Base-by-base conservation (phyloP, 495 filamentous ascomycete species). In the Beverwykella pulmonaria region DNA sequence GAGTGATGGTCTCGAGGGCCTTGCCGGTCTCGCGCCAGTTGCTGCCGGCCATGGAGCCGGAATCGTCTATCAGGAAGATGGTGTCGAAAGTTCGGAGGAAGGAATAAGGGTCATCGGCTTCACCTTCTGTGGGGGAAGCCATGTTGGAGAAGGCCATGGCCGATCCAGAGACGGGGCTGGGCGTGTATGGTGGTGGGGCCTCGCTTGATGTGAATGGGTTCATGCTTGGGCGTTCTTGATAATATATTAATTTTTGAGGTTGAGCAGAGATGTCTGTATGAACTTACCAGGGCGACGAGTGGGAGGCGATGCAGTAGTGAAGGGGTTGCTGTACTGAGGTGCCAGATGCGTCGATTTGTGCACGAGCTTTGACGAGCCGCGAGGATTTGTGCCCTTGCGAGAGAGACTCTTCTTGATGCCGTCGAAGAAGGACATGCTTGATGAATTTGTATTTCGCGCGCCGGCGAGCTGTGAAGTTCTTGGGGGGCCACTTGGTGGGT, bases 41-140 rank as follows among this genome's bases (percentile, higher is more conserved):
- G 14, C 75, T 67, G 60, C 88, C 91, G n/a, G 81, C 80, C 94
- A 98, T 98, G 74, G 87, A 91, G 30, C 87, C 84, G 52, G 88
- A 92, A 82, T 98, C 94, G 75, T 98, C 94, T 75, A 98, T 91
- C 0, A 98, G 79, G 79, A 98, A 94, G 59, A 93, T 77, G 29
- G 93, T 98, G 82, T 98, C 91, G 77, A 97, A 98, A 53, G 82
- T 82, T n/a, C 70, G 68, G 26, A 98, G 91, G 77, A 96, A 95
- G n/a, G 86, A 83, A 74, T 91, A 95, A 0, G 81, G 84, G 75
- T 90, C 86, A 69, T 93, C 89, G 10, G 69, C 72, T 9, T 10
- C 39, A 7, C 39, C 39, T 44, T 44, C 39, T 10, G 39, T 44
- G 29, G 73, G 52, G 12, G 66, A 52, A 15, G 66, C 53, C 10